Evolutionary conservation across 257 asterid species (phyloP).

Genomic region (Nemophila menziesii): DNA sequence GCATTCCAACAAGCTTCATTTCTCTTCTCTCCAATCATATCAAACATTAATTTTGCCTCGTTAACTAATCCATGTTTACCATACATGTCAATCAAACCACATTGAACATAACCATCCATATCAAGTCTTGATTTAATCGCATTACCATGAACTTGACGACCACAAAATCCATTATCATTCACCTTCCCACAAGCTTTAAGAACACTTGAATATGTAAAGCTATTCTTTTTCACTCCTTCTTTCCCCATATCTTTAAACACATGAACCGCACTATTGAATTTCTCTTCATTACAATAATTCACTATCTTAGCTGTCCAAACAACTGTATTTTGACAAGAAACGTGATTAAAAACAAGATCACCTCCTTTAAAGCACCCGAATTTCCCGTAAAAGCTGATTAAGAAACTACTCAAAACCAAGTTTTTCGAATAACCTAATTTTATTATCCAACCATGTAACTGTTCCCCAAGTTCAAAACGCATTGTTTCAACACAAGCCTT

Average conservation of each 20-base stretch:
- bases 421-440: constrained; percentile 39
- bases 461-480: constrained; percentile 51
- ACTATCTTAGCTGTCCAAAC: constrained; percentile 60
- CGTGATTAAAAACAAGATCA: constrained; percentile 31
- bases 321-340: constrained; percentile 23
- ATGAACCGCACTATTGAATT: constrained; percentile 24
- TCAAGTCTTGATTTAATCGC: constrained; percentile 62
- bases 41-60: constrained; percentile 36
- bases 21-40: constrained; percentile 16
- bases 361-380: constrained; percentile 32
- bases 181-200: constrained; percentile 57
- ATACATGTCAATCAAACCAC: constrained; percentile 53
- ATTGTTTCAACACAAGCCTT: constrained; percentile 34
- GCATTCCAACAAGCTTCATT: constrained; percentile 51
- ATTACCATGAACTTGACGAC: constrained; percentile 56
- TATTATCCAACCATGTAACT: constrained; percentile 58
- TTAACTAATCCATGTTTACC: constrained; percentile 41
- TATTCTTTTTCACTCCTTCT: constrained; percentile 47
- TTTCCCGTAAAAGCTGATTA: constrained; percentile 64
- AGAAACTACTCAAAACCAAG: constrained; percentile 37
- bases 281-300: constrained; percentile 28
- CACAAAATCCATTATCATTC: constrained; percentile 31
- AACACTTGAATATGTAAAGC: constrained; percentile 43
- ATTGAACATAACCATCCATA: constrained; percentile 37
- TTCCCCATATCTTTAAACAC: constrained; percentile 60